Conservation (phyloP, 306 rosid species). For the Spatholobus suberectus region DNA sequence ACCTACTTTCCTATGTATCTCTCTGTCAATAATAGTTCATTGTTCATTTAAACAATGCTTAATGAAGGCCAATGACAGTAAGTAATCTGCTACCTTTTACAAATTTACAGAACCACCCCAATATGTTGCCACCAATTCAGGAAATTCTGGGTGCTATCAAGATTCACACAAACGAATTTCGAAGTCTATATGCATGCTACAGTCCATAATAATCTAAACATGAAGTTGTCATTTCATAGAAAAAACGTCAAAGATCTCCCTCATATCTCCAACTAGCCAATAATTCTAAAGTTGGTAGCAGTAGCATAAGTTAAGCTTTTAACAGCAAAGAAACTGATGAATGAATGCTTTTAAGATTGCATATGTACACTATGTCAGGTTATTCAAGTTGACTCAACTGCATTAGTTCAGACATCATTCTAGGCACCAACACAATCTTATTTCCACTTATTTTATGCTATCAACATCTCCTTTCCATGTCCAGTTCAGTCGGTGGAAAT, state of each 20-base stretch:
- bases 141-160: neutral
- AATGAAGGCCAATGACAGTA: neutral
- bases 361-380: too few species aligned
- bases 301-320: neutral
- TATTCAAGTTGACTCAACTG: neutral
- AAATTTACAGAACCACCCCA: constrained; percentile 2
- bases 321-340: neutral
- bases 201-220: neutral
- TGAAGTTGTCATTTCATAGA: neutral
- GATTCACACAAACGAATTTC: neutral
- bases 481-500: too few species aligned
- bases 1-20: neutral
- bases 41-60: neutral
- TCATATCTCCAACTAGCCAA: neutral
- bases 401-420: neutral
- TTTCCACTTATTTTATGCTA: too few species aligned
- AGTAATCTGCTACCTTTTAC: neutral
- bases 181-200: neutral
- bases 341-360: constrained; percentile 4
- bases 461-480: too few species aligned
- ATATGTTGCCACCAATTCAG: neutral
- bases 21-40: neutral
- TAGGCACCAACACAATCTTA: neutral
- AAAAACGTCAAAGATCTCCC: neutral
- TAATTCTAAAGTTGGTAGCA: neutral